A percentile compares a stretch with the other conserved stretches of the same genome.
Conservation (phyloP, 352 stramenopile species). For the Phytophthora sojae region DNA sequence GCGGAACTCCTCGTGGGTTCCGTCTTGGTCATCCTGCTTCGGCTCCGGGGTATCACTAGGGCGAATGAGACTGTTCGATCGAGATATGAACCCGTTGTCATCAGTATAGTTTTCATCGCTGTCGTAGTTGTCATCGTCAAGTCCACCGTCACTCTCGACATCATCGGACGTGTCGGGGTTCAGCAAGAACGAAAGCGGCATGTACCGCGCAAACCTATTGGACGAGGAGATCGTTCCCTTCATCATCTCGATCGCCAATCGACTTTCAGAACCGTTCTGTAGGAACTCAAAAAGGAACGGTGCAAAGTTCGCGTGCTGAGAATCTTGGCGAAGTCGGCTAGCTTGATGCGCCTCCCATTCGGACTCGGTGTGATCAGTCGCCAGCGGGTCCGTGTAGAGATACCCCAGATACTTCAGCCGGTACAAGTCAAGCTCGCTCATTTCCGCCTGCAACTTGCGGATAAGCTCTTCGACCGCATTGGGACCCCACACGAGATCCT, state of each 20-base stretch:
- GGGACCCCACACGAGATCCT: conserved; percentile 84
- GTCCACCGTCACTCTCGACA: conserved; percentile 67
- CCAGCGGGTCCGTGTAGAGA: conserved; percentile 81
- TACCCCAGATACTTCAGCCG: conserved; percentile 84
- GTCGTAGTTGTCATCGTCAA: conserved; percentile 71
- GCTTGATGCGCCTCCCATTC: conserved; percentile 51
- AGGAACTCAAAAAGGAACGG: conserved; percentile 83
- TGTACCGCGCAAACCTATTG: conserved; percentile 80
- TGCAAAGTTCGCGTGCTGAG: conserved; percentile 58
- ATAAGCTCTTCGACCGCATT: conserved; percentile 81
- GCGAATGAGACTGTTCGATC: conserved; percentile 46
- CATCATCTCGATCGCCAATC: conserved; percentile 72
- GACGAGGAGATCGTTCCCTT: conserved; percentile 83
- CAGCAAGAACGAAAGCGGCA: conserved; percentile 82
- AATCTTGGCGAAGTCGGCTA: conserved; percentile 31
- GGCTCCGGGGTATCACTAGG: conserved; percentile 35
- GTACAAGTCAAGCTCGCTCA: conserved; percentile 80
- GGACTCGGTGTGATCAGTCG: conserved; percentile 58
- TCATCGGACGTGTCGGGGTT: conserved; percentile 77
- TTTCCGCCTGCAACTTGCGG: conserved; percentile 71
- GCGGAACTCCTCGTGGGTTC: conserved; percentile 39
- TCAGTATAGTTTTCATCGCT: conserved; percentile 79
- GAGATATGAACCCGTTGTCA: conserved; percentile 59
- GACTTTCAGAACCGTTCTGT: conserved; percentile 67
- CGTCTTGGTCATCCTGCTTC: conserved; percentile 48